Evolutionary conservation across 106 monocot species (phyloP).

Genomic region (Dioscorea dumetorum): DNA sequence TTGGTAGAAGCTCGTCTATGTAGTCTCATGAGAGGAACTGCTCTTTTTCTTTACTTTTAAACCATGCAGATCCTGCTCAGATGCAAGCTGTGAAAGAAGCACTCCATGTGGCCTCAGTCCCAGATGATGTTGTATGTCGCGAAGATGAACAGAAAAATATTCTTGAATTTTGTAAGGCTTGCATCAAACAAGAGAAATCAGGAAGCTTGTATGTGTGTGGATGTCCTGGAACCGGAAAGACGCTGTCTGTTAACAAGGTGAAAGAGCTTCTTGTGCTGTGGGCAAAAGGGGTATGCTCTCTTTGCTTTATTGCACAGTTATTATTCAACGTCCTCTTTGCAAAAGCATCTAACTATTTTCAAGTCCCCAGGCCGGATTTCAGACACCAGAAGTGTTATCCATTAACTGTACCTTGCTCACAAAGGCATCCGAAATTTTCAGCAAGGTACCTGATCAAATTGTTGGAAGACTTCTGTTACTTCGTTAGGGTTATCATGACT

Average conservation of each 20-base stretch:
- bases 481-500: too few species aligned
- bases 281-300: slow-evolving; percentile 55
- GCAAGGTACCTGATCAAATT: slow-evolving; percentile 39
- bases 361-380: slow-evolving; percentile 39
- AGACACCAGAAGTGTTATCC: slow-evolving; percentile 40
- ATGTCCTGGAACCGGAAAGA: slow-evolving; percentile 95
- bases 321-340: background rate
- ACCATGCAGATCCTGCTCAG: slow-evolving; percentile 57
- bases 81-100: slow-evolving; percentile 71
- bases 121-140: slow-evolving; percentile 59
- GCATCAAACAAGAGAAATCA: slow-evolving; percentile 43
- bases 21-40: too few species aligned
- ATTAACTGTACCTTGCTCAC: slow-evolving; percentile 73
- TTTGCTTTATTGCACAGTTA: background rate
- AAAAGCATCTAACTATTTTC: background rate
- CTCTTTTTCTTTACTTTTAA: too few species aligned
- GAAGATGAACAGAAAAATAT: slow-evolving; percentile 70
- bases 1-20: too few species aligned
- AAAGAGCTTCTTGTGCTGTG: slow-evolving; percentile 42
- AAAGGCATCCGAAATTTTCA: slow-evolving; percentile 69
- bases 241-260: slow-evolving; percentile 56
- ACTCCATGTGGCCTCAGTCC: slow-evolving; percentile 67
- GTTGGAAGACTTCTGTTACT: background rate
- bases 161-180: slow-evolving; percentile 70
- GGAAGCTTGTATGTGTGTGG: slow-evolving; percentile 89